phyloP scores from a whole-genome alignment of 345 rosid species.

The Gossypium thurberi region DNA sequence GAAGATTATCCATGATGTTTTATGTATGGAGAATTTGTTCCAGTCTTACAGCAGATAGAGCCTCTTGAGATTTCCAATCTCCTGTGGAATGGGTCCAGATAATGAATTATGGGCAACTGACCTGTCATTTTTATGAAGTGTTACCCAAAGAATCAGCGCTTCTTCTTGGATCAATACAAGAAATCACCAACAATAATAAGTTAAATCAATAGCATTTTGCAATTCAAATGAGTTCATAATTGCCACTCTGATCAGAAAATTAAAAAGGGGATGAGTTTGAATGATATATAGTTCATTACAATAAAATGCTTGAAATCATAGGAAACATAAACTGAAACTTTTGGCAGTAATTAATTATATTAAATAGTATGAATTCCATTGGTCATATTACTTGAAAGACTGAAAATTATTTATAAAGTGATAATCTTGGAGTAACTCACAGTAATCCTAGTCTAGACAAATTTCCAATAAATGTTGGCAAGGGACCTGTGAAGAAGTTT shows the following conservation, averaged over 20 bases:
- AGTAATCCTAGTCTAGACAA: conserved; percentile 13
- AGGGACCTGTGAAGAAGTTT: conserved; percentile 33
- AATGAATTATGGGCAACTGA: conserved; percentile 25
- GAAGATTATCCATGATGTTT: background rate
- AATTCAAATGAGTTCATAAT: no score
- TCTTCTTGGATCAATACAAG: background rate
- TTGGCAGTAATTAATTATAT: background rate
- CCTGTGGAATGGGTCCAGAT: conserved; percentile 31
- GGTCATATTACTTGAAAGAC: background rate
- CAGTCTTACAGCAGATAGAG: conserved; percentile 26
- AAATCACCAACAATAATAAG: no score
- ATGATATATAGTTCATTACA: no score
- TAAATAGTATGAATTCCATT: background rate
- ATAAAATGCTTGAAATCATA: no score
- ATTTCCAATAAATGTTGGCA: conserved; percentile 30
- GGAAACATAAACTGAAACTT: no score
- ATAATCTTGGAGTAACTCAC: conserved; percentile 16
- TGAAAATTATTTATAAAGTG: background rate
- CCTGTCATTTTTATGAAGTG: background rate
- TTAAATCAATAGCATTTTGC: background rate
- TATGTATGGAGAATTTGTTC: background rate
- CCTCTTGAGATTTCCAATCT: conserved; percentile 30
- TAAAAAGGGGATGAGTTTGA: no score
- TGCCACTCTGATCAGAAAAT: no score
- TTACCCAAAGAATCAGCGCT: background rate